These are phyloP conservation scores for Persicaria maculosa DNA, from an alignment of 148 eudicot species.

Conservation along the genomic window DNA sequence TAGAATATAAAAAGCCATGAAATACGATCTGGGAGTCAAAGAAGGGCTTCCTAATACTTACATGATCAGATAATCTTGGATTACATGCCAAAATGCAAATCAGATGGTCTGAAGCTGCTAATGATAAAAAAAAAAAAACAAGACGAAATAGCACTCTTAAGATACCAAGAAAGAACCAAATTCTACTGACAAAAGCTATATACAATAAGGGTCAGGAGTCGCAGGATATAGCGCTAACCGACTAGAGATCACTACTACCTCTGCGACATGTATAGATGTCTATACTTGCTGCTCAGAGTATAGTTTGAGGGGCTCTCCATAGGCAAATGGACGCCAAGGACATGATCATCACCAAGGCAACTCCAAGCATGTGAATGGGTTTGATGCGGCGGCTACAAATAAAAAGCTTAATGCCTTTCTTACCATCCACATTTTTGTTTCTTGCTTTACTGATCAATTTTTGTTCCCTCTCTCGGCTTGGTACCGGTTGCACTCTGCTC, in stretches of 20 bases:
- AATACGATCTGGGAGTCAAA: no score
- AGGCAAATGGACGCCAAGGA: conserved; percentile 30
- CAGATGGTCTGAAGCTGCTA: background rate
- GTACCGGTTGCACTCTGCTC: background rate
- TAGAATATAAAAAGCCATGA: no score
- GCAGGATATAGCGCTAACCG: background rate
- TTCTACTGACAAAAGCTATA: background rate
- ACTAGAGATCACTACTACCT: background rate
- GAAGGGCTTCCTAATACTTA: no score
- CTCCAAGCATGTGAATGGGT: conserved; percentile 26
- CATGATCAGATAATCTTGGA: background rate
- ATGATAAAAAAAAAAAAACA: background rate
- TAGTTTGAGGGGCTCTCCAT: conserved; percentile 22
- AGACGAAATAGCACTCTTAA: background rate
- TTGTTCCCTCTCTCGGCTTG: background rate
- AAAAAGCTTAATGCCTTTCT: background rate
- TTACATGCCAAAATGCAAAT: background rate
- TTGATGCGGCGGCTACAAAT: conserved; percentile 9
- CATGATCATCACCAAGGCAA: conserved; percentile 33
- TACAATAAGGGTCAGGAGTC: background rate
- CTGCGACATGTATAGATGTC: background rate
- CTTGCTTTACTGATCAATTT: background rate
- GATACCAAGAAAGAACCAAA: background rate
- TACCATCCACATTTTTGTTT: background rate
- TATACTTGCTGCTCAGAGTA: background rate